Evolutionary conservation across 169 alveolate species (phyloP).

Genomic region (Amoebophrya sp.): DNA sequence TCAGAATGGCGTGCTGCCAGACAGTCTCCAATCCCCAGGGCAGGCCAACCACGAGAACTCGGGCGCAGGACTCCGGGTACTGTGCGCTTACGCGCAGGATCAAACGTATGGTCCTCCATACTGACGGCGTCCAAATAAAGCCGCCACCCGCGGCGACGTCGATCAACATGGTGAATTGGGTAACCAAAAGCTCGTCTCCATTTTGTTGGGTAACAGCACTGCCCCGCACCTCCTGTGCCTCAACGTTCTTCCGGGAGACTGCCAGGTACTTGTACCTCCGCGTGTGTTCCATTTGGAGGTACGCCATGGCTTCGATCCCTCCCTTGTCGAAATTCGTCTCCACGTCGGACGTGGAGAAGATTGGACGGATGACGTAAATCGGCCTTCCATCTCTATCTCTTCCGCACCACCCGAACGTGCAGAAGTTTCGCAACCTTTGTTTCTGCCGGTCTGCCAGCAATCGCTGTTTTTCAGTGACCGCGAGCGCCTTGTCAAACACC

Average conservation of each 20-base stretch:
- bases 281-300: not conserved
- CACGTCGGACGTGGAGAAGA: not conserved
- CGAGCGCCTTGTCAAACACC: too few species aligned
- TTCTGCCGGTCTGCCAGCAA: too few species aligned
- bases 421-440: too few species aligned
- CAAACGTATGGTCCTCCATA: too few species aligned
- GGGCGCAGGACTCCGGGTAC: not conserved
- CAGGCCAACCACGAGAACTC: not conserved
- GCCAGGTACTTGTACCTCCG: not conserved
- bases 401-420: not conserved
- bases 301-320: not conserved
- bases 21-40: not conserved
- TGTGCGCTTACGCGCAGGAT: too few species aligned
- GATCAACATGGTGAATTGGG: too few species aligned
- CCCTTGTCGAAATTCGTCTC: not conserved
- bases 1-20: not conserved
- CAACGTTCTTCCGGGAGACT: not conserved
- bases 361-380: not conserved
- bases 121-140: too few species aligned
- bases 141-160: too few species aligned
- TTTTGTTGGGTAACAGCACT: too few species aligned
- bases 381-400: not conserved
- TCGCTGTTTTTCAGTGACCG: too few species aligned
- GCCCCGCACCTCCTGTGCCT: too few species aligned
- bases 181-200: too few species aligned